Conservation (phyloP, 2,329 filamentous ascomycete species). For the Rutstroemia sp. region DNA sequence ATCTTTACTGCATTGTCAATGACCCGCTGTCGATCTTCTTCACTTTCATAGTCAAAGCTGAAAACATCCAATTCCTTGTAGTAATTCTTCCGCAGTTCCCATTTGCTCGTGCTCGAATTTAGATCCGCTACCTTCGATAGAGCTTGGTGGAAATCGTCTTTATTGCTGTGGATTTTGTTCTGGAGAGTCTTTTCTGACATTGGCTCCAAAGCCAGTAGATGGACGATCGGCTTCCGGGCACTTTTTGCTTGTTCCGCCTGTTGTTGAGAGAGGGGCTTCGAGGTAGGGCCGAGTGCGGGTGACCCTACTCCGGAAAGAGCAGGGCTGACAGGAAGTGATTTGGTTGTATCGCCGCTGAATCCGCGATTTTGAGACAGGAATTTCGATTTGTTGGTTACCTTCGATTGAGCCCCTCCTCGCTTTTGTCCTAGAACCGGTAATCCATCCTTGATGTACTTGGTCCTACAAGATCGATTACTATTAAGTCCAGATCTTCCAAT, state of each 20-base stretch:
- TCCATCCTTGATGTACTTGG: conserved; percentile 32
- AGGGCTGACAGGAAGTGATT: conserved; percentile 47
- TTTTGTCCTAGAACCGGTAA: conserved; percentile 15
- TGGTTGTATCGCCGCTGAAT: conserved; percentile 17
- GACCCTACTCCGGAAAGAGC: conserved; percentile 47
- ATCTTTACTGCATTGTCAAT: conserved; percentile 53
- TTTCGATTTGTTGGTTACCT: conserved; percentile 21
- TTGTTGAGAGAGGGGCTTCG: conserved; percentile 44
- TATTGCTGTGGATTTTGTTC: conserved; percentile 42
- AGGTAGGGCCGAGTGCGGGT: conserved; percentile 43
- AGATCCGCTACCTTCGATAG: conserved; percentile 53
- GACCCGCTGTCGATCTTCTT: conserved; percentile 49
- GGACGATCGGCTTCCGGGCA: conserved; percentile 46
- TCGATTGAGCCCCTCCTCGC: conserved; percentile 17
- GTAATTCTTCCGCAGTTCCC: conserved; percentile 47
- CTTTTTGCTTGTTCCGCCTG: conserved; percentile 46
- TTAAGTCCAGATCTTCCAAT: conserved; percentile 14
- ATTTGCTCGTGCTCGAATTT: conserved; percentile 40
- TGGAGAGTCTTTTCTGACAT: conserved; percentile 42
- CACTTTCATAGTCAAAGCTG: conserved; percentile 48
- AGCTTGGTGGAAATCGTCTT: conserved; percentile 46
- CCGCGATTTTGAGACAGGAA: conserved; percentile 21
- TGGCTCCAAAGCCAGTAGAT: conserved; percentile 51
- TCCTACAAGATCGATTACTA: conserved; percentile 32
- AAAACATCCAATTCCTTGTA: conserved; percentile 61